phyloP scores from a whole-genome alignment of 805 yeast species.

The Blastobotrys robertii region DNA sequence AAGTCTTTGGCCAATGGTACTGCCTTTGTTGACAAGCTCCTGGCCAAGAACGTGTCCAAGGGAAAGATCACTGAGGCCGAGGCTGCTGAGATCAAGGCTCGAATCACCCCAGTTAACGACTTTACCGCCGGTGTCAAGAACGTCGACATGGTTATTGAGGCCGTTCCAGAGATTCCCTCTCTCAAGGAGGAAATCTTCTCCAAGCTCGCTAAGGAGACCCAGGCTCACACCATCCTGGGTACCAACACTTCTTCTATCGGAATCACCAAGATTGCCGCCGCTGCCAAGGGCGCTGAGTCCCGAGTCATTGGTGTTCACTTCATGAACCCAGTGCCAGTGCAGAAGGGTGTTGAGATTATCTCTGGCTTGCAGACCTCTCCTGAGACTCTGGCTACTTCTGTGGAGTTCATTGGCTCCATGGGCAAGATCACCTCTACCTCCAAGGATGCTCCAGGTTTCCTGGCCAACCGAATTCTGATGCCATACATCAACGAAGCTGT shows the following conservation, averaged over 20 bases:
- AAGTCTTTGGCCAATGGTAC: slow-evolving; percentile 26
- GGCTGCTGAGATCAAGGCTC: slow-evolving; percentile 23
- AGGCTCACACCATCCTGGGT: slow-evolving; percentile 27
- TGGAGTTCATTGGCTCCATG: slow-evolving; percentile 26
- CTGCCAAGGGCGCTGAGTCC: slow-evolving; percentile 32
- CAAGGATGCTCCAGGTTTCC: slow-evolving; percentile 34
- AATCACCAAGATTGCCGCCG: slow-evolving; percentile 35
- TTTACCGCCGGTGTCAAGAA: slow-evolving; percentile 19
- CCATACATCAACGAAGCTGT: slow-evolving; percentile 38
- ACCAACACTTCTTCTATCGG: slow-evolving; percentile 36
- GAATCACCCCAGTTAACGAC: slow-evolving; percentile 19
- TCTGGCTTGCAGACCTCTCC: slow-evolving; percentile 32
- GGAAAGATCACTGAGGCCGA: slow-evolving; percentile 24
- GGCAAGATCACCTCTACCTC: slow-evolving; percentile 31
- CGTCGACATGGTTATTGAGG: slow-evolving; percentile 34
- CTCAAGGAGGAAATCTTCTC: slow-evolving; percentile 29
- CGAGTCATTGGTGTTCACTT: slow-evolving; percentile 35
- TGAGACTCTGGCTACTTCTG: slow-evolving; percentile 25
- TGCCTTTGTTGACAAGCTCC: slow-evolving; percentile 29
- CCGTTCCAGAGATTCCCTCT: slow-evolving; percentile 33
- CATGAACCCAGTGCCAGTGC: slow-evolving; percentile 39
- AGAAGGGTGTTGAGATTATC: slow-evolving; percentile 35
- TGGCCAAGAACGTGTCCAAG: slow-evolving; percentile 30
- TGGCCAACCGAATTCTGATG: slow-evolving; percentile 34
- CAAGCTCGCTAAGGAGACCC: slow-evolving; percentile 25